These are phyloP conservation scores for Pichia cactophila DNA, from an alignment of 1,139 yeast genomes.

Conservation along the genomic window DNA sequence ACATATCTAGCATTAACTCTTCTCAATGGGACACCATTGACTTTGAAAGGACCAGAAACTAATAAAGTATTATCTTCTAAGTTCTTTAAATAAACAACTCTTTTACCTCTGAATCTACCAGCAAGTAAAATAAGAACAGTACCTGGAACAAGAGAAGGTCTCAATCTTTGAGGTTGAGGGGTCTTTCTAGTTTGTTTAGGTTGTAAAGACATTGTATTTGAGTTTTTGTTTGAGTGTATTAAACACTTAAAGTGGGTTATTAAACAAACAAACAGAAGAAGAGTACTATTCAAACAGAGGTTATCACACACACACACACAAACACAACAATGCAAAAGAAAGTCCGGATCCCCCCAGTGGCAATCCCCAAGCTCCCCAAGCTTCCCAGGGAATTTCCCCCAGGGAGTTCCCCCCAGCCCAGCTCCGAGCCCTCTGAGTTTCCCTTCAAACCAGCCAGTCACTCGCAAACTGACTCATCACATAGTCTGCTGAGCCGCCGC, in stretches of 20 bases:
- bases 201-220: background rate
- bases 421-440: no score
- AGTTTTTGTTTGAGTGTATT: background rate
- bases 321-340: background rate
- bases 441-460: no score
- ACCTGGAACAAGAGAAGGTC: constrained; percentile 95
- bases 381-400: background rate
- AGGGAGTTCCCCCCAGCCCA: background rate
- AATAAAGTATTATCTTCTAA: constrained; percentile 97
- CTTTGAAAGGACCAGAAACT: constrained; percentile 98
- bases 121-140: constrained; percentile 96
- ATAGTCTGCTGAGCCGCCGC: background rate
- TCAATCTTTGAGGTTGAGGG: constrained; percentile 90
- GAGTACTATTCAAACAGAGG: background rate
- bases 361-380: background rate
- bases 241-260: background rate
- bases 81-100: constrained; percentile 96
- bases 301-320: background rate
- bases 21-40: constrained; percentile 99
- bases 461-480: background rate
- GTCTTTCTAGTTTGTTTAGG: constrained; percentile 86
- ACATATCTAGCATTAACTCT: constrained; percentile 99
- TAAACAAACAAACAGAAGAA: no score
- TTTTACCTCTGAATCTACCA: constrained; percentile 99
- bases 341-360: background rate